Percentiles rank a stretch among this genome's conserved stretches.
These are phyloP conservation scores for Symbiodinium pilosum DNA, from an alignment of 73 alveolate species.

Conservation along the genomic window DNA sequence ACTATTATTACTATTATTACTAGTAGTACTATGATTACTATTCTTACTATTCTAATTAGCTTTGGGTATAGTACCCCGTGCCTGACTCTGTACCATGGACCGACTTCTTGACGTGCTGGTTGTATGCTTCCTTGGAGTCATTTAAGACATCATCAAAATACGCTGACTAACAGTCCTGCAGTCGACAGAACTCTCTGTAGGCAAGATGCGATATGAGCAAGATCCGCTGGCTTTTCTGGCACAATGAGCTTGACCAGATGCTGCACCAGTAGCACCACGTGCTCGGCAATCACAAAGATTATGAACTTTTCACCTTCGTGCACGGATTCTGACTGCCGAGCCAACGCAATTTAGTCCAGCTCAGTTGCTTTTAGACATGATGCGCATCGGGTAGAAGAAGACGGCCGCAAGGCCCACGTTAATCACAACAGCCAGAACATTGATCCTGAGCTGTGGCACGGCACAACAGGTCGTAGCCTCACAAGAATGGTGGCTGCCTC, in stretches of 20 bases:
- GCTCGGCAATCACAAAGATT: neutral
- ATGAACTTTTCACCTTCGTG: neutral
- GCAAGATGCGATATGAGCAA: neutral
- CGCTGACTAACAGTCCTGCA: too few relatives aligned
- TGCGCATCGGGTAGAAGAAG: neutral
- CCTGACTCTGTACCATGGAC: neutral
- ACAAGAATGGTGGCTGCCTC: too few relatives aligned
- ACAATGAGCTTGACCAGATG: neutral
- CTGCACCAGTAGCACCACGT: neutral
- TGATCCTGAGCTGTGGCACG: too few relatives aligned
- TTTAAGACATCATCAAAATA: too few relatives aligned
- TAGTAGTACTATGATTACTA: too few relatives aligned
- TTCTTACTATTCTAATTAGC: too few relatives aligned
- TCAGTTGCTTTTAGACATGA: neutral
- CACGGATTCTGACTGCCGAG: neutral
- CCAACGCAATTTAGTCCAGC: too few relatives aligned
- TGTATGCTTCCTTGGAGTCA: neutral
- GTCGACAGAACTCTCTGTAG: neutral
- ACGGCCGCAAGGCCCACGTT: constrained; percentile 7
- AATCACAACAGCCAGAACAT: neutral
- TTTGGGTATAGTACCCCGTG: too few relatives aligned
- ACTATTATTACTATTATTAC: too few relatives aligned
- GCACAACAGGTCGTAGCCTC: too few relatives aligned
- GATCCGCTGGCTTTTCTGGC: neutral
- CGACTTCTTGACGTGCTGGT: neutral